A percentile compares a stretch with the other conserved stretches of the same genome.
phyloP scores from a whole-genome alignment of 2,329 filamentous ascomycete genomes.

The Aspergillus udagawae region DNA sequence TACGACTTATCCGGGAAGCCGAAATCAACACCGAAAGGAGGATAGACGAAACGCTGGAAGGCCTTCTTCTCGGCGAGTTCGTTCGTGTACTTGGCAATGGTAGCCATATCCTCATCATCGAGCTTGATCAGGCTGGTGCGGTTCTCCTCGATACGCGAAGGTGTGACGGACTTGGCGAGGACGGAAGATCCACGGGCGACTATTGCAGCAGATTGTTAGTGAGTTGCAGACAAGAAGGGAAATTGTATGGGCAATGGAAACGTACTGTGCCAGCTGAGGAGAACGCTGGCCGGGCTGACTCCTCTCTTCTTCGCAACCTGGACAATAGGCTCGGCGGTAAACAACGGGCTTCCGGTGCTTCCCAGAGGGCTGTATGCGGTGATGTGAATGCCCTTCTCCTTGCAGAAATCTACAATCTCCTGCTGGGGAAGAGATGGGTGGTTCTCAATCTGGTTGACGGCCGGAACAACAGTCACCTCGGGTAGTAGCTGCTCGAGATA shows the following conservation, averaged over 20 bases:
- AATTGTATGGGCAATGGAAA: background rate
- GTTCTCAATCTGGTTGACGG: slow-evolving; percentile 76
- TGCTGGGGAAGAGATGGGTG: slow-evolving; percentile 65
- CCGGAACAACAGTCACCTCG: slow-evolving; percentile 60
- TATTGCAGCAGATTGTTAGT: slow-evolving; percentile 11
- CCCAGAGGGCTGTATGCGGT: slow-evolving; percentile 49
- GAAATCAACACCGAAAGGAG: slow-evolving; percentile 64
- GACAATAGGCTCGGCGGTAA: slow-evolving; percentile 39
- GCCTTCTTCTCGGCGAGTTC: slow-evolving; percentile 29
- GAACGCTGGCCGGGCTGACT: slow-evolving; percentile 36
- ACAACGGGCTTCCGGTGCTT: slow-evolving; percentile 41
- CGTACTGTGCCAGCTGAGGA: slow-evolving; percentile 44
- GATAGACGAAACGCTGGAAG: slow-evolving; percentile 57
- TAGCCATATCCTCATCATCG: slow-evolving; percentile 35
- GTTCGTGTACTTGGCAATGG: slow-evolving; percentile 35
- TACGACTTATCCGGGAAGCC: slow-evolving; percentile 65
- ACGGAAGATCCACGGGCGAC: slow-evolving; percentile 39
- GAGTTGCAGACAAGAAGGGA: background rate
- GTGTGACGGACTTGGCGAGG: slow-evolving; percentile 41
- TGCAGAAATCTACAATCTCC: slow-evolving; percentile 50
- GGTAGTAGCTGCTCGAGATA: slow-evolving; percentile 52
- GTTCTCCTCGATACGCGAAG: slow-evolving; percentile 40
- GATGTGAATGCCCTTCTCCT: slow-evolving; percentile 48
- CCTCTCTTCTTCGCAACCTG: slow-evolving; percentile 39
- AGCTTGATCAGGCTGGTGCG: slow-evolving; percentile 34